Base-by-base conservation (phyloP, 768 basidiomycete genomes). In the Trametes cingulata region DNA sequence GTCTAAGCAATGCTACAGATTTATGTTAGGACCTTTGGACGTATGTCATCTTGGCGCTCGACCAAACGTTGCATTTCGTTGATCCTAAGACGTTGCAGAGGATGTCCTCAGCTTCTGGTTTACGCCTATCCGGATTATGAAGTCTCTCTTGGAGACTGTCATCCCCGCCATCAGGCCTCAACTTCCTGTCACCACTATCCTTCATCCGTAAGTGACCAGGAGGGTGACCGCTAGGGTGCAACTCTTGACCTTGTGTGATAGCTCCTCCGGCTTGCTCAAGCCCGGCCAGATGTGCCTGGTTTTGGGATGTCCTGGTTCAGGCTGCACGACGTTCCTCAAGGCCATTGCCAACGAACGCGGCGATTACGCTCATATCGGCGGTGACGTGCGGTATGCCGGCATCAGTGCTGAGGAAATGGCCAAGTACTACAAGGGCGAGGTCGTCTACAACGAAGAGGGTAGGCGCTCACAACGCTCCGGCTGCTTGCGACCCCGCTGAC, bases 231-330 rank as follows among this genome's bases (percentile, higher is more conserved):
- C 1, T 7, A 3, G 17, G 3, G 10, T 3, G 6, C 20, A 33
- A 25, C 14, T 20, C 17, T 3, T 14, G 54, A 29, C 14, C 45
- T 55, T 40, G 33, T 41, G 33, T 36, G n/a, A 58, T 55, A 85
- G 86, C 62, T 82, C 82, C 20, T 85, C 84, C 7, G 92, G 91
- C 40, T 76, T 86, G 17, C 73, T 92, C 40, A 86, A 88, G 62
- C 83, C 90, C 0, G 86, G 91, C 17, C 88, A 95, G 78, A 94
- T 95, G 92, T 87, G 91, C 68, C 81, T 93, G 6, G 91, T 90
- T 20, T 78, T 91, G 13, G 93, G 93, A 19, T 86, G 90, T 55
- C 93, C 93, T 4, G 90, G 88, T 0, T 82, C 90, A 6, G 93
- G 93, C 35, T 95, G 94, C 70, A 85, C 87, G 0, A 90, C 94